A percentile compares a stretch with the other conserved stretches of the same genome.
Evolutionary conservation across 495 filamentous ascomycete species (phyloP).

Genomic region (Collariella sp.): DNA sequence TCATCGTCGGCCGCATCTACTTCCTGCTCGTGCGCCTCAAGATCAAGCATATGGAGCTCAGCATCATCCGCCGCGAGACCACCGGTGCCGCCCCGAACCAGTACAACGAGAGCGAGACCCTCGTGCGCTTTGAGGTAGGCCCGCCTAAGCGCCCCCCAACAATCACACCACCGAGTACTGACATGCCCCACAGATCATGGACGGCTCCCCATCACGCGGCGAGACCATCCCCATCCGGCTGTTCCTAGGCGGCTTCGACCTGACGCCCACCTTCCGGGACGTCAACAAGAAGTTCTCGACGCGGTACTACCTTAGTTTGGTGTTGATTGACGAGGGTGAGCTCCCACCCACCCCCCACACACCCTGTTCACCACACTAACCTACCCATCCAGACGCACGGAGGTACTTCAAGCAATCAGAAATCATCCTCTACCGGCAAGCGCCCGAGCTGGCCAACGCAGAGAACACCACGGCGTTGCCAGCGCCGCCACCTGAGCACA

Average conservation of each 20-base stretch:
- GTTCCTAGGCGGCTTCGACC: conserved; percentile 95
- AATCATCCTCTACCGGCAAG: conserved; percentile 93
- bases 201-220: conserved; percentile 91
- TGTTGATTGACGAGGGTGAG: conserved; percentile 91
- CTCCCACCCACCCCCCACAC: not conserved
- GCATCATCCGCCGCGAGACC: conserved; percentile 94
- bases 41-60: conserved; percentile 99
- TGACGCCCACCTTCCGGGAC: conserved; percentile 97
- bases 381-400: conserved; percentile 61
- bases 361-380: conserved; percentile 1
- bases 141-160: not conserved
- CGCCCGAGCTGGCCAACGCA: conserved; percentile 53
- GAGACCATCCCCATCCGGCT: conserved; percentile 97
- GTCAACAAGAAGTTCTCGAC: conserved; percentile 99
- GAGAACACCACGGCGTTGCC: conserved; percentile 22
- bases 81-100: conserved; percentile 99
- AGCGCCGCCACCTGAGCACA: conserved; percentile 20
- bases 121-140: conserved; percentile 91
- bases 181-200: conserved; percentile 72
- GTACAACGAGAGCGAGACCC: conserved; percentile 98
- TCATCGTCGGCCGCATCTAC: conserved; percentile 98
- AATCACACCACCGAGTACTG: not conserved
- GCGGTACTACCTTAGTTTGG: conserved; percentile 92
- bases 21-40: conserved; percentile 96
- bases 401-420: conserved; percentile 99